Conservation (phyloP, 2,329 filamentous ascomycete genomes). For the Beauveria scarabaeidicola region DNA sequence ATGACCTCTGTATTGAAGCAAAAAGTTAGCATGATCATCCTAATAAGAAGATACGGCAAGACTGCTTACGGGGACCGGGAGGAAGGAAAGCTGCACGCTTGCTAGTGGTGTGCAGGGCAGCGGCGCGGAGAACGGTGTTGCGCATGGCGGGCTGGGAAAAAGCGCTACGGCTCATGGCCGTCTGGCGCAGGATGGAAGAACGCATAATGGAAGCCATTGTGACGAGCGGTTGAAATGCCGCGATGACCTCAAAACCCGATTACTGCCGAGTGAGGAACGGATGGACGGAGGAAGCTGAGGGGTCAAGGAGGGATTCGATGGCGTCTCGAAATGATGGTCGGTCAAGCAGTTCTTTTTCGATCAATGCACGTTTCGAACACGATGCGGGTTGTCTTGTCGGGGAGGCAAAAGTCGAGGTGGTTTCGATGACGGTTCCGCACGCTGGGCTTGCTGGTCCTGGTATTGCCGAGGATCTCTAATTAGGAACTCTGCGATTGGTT, state of each 20-base stretch:
- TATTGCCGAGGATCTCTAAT: conserved; percentile 47
- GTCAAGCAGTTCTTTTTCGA: background rate
- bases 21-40: background rate
- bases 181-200: conserved; percentile 47
- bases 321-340: background rate
- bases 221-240: conserved; percentile 11
- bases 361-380: background rate
- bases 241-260: conserved; percentile 7
- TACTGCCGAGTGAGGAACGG: conserved; percentile 2
- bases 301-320: background rate
- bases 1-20: conserved; percentile 52
- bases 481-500: conserved; percentile 37
- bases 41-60: too few species aligned
- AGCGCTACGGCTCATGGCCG: conserved; percentile 32
- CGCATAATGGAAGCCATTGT: conserved; percentile 51
- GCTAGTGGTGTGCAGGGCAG: conserved; percentile 81
- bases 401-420: conserved; percentile 12
- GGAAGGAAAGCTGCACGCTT: conserved; percentile 73
- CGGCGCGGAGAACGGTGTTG: conserved; percentile 37
- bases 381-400: conserved; percentile 4
- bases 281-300: background rate
- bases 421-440: background rate
- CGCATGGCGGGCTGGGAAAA: conserved; percentile 28
- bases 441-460: conserved; percentile 2
- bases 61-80: conserved; percentile 68